Evolutionary conservation across 169 alveolate genomes (phyloP).

Genomic region (Amoebophrya sp.): DNA sequence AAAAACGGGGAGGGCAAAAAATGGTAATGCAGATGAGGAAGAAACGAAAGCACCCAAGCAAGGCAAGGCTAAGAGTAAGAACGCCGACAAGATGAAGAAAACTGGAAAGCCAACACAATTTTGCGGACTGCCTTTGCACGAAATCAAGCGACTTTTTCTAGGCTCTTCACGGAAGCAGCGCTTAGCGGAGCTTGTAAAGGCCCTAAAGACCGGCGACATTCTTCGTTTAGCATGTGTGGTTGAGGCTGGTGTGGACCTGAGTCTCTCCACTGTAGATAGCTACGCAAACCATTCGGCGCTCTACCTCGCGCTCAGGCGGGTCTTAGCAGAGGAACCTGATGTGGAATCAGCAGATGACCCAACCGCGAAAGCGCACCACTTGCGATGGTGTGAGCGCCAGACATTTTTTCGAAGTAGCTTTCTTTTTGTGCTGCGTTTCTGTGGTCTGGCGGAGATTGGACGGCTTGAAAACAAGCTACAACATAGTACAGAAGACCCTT

Average conservation of each 20-base stretch:
- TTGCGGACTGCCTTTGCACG: neutral
- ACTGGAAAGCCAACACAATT: neutral
- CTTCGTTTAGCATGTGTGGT: neutral
- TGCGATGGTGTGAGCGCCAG: too few relatives aligned
- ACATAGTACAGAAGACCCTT: too few relatives aligned
- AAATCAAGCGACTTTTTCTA: neutral
- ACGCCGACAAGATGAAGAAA: too few relatives aligned
- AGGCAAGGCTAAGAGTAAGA: neutral
- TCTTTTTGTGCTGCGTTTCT: too few relatives aligned
- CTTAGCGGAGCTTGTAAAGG: neutral
- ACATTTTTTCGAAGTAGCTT: too few relatives aligned
- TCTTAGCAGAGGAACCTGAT: too few relatives aligned
- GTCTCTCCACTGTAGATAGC: neutral
- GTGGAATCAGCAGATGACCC: too few relatives aligned
- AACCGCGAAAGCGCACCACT: too few relatives aligned
- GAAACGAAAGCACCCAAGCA: neutral
- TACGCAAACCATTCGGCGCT: neutral
- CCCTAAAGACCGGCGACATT: neutral
- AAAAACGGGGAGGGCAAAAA: too few relatives aligned
- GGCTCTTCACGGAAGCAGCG: neutral
- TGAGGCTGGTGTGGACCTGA: neutral
- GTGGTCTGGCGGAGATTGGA: too few relatives aligned
- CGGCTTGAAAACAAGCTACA: too few relatives aligned
- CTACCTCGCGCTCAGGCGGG: neutral
- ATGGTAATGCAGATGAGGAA: neutral